Evolutionary conservation across 2,329 filamentous ascomycete species (phyloP).

Genomic region (Amesomyces nigricolor): DNA sequence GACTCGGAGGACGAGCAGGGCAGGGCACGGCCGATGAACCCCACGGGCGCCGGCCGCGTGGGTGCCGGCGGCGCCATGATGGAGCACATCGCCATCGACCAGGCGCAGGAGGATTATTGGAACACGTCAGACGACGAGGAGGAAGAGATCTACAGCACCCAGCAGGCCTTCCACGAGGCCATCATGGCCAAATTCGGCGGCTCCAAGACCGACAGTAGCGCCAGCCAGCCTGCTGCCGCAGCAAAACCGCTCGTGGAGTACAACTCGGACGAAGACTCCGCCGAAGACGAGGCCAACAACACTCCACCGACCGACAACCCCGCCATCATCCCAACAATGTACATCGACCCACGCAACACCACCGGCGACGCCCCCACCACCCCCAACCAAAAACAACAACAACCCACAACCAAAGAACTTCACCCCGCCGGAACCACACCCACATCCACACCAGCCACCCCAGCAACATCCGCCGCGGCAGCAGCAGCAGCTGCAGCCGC

Average conservation of each 20-base stretch:
- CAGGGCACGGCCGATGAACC: constrained; percentile 33
- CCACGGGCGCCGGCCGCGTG: too few relatives aligned
- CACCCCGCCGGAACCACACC: background rate
- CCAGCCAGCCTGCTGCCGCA: constrained; percentile 35
- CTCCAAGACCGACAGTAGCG: constrained; percentile 52
- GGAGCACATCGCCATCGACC: constrained; percentile 68
- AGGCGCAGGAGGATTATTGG: constrained; percentile 89
- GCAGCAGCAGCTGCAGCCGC: constrained; percentile 28
- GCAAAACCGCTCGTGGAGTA: constrained; percentile 83
- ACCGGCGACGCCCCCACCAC: constrained; percentile 19
- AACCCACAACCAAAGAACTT: constrained; percentile 20
- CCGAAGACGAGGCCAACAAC: constrained; percentile 61
- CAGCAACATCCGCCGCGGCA: background rate
- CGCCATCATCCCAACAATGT: constrained; percentile 13
- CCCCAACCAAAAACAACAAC: background rate
- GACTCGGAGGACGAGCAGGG: constrained; percentile 60
- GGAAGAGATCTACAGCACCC: constrained; percentile 48
- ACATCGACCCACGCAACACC: constrained; percentile 8
- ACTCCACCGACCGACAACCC: constrained; percentile 54
- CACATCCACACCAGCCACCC: background rate
- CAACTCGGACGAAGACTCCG: constrained; percentile 66
- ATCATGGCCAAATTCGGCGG: constrained; percentile 32
- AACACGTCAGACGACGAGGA: constrained; percentile 84
- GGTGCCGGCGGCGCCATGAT: constrained; percentile 54
- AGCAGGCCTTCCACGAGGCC: background rate